Evolutionary conservation across 768 basidiomycete species (phyloP), one percentile per base, ranked within the genome.

Genomic region (Clitopilus hobsonii): DNA sequence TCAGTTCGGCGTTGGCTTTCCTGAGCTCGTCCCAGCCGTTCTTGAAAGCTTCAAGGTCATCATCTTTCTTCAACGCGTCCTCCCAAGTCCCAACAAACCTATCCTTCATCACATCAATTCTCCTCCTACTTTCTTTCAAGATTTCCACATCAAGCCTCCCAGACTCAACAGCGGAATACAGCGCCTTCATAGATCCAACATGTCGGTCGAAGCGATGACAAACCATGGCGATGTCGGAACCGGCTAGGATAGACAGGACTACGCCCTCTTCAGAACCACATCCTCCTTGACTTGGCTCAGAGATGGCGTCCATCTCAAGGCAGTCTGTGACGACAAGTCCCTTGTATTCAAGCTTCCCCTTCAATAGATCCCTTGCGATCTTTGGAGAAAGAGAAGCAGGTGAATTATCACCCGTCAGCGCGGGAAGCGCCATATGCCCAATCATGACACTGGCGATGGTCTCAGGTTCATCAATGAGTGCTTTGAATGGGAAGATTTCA

Each of bases 261-360:
- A 85, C 82, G 5, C 84, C 86, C 36, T 72, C 73, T 53, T 77
- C 74, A 2, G 76, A 69, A 5, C 83, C 83, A 56, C 69, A 71
- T 16, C 71, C 74, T 5, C 76, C 77, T 52, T 72, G 67, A 10
- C 74, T 70, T 16, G 70, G 69, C 25, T 76, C 72, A 0, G 82
- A 76, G 14, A 89, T 79, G 10, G 88, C 86, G 49, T 84, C 84
- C 88, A 90, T 89, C 69, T 89, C 87, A 22, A 89, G 68, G 61
- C 88, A 89, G 63, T 89, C 88, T 1, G 88, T 88, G 25, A 88
- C 86, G 20, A 87, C 66, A 30, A 89, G 77, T 0, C 86, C 86
- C 3, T 70, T 49, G 65, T 77, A 89, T 0, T 71, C 70, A 61
- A 89, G 57, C 38, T 79, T 72, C 1, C 68, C 65, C 41, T 84